Evolutionary conservation across 805 yeast genomes (phyloP), one percentile per base, ranked within the genome.

Genomic region (Ascoidea asiatica): DNA sequence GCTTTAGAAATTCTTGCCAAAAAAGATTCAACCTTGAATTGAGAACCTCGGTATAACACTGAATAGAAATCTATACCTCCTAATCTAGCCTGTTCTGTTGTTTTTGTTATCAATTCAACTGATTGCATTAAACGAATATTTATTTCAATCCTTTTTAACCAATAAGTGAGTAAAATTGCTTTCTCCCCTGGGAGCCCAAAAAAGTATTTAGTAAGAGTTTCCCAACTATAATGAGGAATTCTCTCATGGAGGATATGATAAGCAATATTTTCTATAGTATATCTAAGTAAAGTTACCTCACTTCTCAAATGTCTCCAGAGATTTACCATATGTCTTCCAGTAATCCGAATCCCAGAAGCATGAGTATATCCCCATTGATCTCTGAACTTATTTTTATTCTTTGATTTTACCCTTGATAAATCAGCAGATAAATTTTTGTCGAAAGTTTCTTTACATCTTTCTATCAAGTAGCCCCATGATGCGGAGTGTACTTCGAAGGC

Each of bases 401-500:
- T 70, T 20, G 47, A 52, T 1, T 55, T 60, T 0, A 80, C 80
- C 45, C 95, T 63, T 1, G 95, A 76, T 1, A 88, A 56, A 39
- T 75, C 72, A 0, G 67, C 63, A n/a, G 72, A 57, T 3, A 87
- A 50, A 51, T 85, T 81, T 11, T 70, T 60, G 2, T 72, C 73
- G 53, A 68, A 68, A 1, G 56, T 60, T 0, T 46, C 48, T 17
- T 65, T 57, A 45, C 73, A 70, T 40, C 98, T 59, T 43, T 84
- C 92, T 21, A 84, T 68, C 0, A 89, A 44, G 54, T 84, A 92
- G 0, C 98, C 97, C 97, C 97, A 90, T 0, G 97, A 85, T 0
- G 73, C 53, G 1, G 79, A 63, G 50, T 86, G 83, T 5, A 86
- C 70, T 54, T 92, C 98, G 57, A 73, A 92, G 0, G 97, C 97